Evolutionary conservation across 116 monocot species (phyloP).

Genomic region (Iris pallida): DNA sequence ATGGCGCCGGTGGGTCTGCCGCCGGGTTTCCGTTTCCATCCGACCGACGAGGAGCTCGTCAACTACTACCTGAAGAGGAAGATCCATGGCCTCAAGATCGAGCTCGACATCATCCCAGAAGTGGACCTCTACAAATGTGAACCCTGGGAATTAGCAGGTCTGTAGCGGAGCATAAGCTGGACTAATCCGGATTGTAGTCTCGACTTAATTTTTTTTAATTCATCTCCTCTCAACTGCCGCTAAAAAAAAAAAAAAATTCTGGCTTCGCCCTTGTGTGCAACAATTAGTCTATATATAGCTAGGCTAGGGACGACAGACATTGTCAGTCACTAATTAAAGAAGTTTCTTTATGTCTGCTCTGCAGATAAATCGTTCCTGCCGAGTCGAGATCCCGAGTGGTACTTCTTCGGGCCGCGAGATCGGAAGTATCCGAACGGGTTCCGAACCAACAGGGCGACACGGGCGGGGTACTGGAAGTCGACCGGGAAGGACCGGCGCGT

Average conservation of each 20-base stretch:
- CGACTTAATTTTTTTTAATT: not conserved
- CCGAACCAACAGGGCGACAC: conserved; percentile 46
- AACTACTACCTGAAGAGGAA: conserved; percentile 27
- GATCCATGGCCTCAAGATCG: conserved; percentile 25
- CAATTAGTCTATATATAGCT: not conserved
- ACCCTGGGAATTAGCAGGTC: conserved; percentile 23
- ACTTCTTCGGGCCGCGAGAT: conserved; percentile 46
- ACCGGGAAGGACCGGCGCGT: conserved; percentile 48
- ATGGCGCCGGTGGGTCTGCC: conserved; percentile 26
- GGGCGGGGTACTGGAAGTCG: conserved; percentile 51
- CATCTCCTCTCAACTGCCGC: not conserved
- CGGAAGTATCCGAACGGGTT: conserved; percentile 52
- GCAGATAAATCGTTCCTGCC: conserved; percentile 48
- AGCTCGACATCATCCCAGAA: conserved; percentile 28
- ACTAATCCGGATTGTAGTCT: too few species aligned
- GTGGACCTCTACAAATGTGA: conserved; percentile 27
- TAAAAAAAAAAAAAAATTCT: not conserved
- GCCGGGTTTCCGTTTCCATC: conserved; percentile 25
- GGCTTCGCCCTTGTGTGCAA: too few species aligned
- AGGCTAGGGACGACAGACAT: too few species aligned
- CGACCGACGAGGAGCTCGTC: conserved; percentile 27
- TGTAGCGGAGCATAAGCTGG: too few species aligned
- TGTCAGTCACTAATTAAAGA: too few species aligned
- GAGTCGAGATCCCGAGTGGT: conserved; percentile 49
- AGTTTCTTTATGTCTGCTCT: conserved; percentile 2